Evolutionary conservation across 768 basidiomycete species (phyloP), one percentile per base, ranked within the genome.

Genomic region (Kwoniella sp.): DNA sequence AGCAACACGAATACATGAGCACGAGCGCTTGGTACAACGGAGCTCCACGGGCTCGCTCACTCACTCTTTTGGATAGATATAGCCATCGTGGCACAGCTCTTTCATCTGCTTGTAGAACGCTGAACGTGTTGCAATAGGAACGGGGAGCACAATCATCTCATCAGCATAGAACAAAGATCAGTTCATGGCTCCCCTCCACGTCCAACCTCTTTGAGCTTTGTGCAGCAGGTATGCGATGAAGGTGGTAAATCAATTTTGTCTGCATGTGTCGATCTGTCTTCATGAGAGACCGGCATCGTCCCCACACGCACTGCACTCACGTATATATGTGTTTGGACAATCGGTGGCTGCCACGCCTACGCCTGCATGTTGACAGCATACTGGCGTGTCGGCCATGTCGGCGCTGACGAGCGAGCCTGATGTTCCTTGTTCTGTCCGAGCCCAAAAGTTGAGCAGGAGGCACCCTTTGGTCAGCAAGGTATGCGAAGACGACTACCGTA

Each of bases 11-110:
- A 20, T 41, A 20, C 9, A 9, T 9, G 11, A 41, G 38, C 20
- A 41, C 11, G 11, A 41, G 9, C 38, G 11, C 38, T 9, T 41
- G 38, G 20, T 41, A 20, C 38, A 41, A 41, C 38, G 20, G 20
- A 20, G 38, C 11, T 9, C 11, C 9, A 45, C 9, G 38, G 38
- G 38, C n/a, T n/a, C n/a, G n/a, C n/a, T n/a, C 23, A 67, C 69
- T 61, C 58, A 71, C 70, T 71, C 70, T 23, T 67, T 47, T 0
- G 70, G 56, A 45, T 65, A 71, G 26, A 71, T 45, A 26, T 71
- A 71, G 1, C 45, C 66, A 23, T 61, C 52, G 2, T 67, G 25
- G 50, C 70, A 71, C 34, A 65, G 62, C 23, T 37, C 20, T 51
- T 71, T 71, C 20, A 41, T 30, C 8, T 26, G 30, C 17, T 41